A percentile compares a stretch with the other conserved stretches of the same genome.
Evolutionary conservation across 768 basidiomycete genomes (phyloP).

Genomic region (Fomitopsis serialis): DNA sequence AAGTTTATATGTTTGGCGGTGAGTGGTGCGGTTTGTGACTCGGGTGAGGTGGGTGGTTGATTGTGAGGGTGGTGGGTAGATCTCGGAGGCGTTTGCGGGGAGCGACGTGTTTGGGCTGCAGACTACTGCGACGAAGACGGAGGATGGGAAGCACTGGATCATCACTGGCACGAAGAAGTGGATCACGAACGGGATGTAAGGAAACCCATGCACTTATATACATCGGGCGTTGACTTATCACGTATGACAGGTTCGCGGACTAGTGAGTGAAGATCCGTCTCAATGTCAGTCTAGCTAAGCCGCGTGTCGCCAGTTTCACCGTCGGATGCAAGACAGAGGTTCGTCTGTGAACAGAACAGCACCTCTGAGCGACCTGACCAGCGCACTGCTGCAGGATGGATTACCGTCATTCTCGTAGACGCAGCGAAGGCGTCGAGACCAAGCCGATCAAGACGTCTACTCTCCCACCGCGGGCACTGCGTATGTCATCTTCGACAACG

Average conservation of each 20-base stretch:
- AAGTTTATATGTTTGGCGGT: conserved; percentile 80
- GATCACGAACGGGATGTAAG: conserved; percentile 72
- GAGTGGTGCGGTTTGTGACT: background rate
- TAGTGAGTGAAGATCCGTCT: conserved; percentile 26
- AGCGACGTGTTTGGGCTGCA: conserved; percentile 80
- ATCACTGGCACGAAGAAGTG: conserved; percentile 87
- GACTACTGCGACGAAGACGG: conserved; percentile 74
- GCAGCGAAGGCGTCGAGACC: conserved; percentile 75
- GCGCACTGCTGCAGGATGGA: conserved; percentile 31
- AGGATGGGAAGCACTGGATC: conserved; percentile 80
- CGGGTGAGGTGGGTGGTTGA: background rate
- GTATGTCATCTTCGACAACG: conserved; percentile 76
- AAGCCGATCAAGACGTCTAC: conserved; percentile 87
- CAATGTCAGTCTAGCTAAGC: no score
- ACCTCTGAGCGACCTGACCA: background rate
- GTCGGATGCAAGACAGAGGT: conserved; percentile 65
- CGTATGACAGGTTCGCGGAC: conserved; percentile 24
- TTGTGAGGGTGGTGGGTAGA: conserved; percentile 21
- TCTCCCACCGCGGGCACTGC: conserved; percentile 83
- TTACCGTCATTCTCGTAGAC: conserved; percentile 91
- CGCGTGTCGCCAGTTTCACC: conserved; percentile 41
- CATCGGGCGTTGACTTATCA: background rate
- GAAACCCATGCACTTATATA: background rate
- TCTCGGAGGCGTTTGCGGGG: conserved; percentile 85
- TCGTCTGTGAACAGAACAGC: conserved; percentile 1